phyloP scores from a whole-genome alignment of 1,139 yeast genomes.

The Kodamaea sp. region DNA sequence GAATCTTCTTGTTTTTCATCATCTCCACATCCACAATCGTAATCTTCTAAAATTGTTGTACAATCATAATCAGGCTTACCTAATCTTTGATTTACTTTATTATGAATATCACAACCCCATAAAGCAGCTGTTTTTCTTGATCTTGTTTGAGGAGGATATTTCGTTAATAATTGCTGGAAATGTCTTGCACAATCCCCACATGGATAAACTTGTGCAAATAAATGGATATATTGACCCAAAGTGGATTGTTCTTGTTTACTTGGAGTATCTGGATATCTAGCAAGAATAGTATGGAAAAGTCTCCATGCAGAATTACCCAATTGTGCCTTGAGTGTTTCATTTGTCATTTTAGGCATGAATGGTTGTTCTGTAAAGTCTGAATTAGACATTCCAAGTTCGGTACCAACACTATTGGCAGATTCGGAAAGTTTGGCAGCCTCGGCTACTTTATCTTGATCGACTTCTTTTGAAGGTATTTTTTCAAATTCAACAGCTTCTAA shows the following conservation, averaged over 20 bases:
- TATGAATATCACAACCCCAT: constrained; percentile 98
- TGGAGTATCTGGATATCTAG: constrained; percentile 87
- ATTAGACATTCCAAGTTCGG: neutral
- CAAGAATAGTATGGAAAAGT: constrained; percentile 79
- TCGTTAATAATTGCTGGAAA: constrained; percentile 61
- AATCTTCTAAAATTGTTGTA: constrained; percentile 75
- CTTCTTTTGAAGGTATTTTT: neutral
- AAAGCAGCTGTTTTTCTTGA: constrained; percentile 79
- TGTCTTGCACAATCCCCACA: constrained; percentile 96
- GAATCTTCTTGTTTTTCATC: constrained; percentile 50
- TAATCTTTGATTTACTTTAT: constrained; percentile 71
- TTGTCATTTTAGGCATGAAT: constrained; percentile 85
- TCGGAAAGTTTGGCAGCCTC: neutral
- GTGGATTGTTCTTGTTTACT: constrained; percentile 58
- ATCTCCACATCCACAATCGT: constrained; percentile 93
- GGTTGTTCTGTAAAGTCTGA: constrained; percentile 41
- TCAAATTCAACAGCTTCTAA: neutral
- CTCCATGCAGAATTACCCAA: constrained; percentile 91
- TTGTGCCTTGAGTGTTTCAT: constrained; percentile 58
- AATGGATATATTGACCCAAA: constrained; percentile 47
- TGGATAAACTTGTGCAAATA: constrained; percentile 80
- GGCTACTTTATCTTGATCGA: too few species aligned
- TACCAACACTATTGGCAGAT: neutral
- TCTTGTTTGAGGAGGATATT: constrained; percentile 82
- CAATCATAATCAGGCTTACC: constrained; percentile 78